Evolutionary conservation across 2,329 filamentous ascomycete genomes (phyloP).

Genomic region (Bipolaris zeicola): DNA sequence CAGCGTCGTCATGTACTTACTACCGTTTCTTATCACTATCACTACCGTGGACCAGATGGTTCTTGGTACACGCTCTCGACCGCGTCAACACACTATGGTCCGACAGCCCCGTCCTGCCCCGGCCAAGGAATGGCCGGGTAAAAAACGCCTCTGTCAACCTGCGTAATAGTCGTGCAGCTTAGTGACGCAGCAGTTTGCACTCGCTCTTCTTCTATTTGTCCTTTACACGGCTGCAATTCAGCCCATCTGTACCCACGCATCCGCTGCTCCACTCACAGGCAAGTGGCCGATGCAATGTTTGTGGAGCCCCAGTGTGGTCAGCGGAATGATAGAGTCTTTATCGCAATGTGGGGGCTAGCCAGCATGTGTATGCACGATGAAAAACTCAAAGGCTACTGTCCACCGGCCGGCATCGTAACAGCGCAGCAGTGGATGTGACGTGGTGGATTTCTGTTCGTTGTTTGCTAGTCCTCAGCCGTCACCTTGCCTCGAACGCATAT

Average conservation of each 20-base stretch:
- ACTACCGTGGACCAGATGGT: constrained; percentile 2
- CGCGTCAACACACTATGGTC: constrained; percentile 1
- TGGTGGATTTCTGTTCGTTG: constrained; percentile 29
- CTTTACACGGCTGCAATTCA: constrained; percentile 15
- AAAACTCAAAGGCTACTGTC: constrained; percentile 20
- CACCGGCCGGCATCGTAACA: constrained; percentile 19
- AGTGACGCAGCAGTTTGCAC: constrained; percentile 26
- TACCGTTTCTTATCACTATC: constrained; percentile 7
- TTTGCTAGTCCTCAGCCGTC: constrained; percentile 1
- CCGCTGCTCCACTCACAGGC: constrained; percentile 25
- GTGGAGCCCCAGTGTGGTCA: constrained; percentile 27
- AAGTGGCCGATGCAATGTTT: constrained; percentile 24
- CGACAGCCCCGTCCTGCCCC: not conserved
- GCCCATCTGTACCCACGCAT: constrained; percentile 22
- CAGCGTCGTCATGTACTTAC: not conserved
- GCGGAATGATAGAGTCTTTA: constrained; percentile 31
- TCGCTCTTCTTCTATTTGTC: constrained; percentile 9
- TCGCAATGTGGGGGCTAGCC: constrained; percentile 26
- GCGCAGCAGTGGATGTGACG: constrained; percentile 18
- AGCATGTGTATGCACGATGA: constrained; percentile 29
- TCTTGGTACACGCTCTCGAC: not conserved
- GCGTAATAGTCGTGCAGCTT: constrained; percentile 3
- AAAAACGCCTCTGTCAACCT: not conserved
- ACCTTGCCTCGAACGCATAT: not conserved
- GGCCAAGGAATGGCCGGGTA: not conserved